phyloP scores from a whole-genome alignment of 345 rosid species.

The Citrus inodora region DNA sequence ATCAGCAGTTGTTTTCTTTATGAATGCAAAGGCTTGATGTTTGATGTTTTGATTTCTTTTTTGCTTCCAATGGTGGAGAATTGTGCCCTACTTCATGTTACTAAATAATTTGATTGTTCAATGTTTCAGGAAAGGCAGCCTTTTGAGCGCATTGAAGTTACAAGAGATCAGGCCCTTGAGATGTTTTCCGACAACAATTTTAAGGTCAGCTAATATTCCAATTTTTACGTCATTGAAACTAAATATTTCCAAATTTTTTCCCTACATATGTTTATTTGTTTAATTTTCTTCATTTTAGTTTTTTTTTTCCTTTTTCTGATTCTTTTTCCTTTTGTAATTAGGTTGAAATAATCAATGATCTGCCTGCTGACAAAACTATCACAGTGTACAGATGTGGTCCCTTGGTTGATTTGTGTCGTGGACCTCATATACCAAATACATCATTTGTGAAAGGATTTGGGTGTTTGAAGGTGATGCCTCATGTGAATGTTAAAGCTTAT shows the following conservation, averaged over 20 bases:
- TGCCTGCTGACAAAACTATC: slow-evolving; percentile 87
- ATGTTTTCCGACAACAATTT: slow-evolving; percentile 86
- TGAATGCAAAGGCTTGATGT: neutral
- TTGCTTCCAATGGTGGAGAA: neutral
- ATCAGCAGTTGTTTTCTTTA: neutral
- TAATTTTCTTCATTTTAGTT: slow-evolving; percentile 11
- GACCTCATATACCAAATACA: slow-evolving; percentile 98
- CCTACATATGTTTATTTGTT: neutral
- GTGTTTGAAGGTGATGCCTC: slow-evolving; percentile 69
- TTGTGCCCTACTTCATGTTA: neutral
- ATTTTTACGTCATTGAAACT: neutral
- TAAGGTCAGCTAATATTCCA: slow-evolving; percentile 51
- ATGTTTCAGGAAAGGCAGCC: slow-evolving; percentile 74
- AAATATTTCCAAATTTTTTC: neutral
- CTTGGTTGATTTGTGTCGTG: slow-evolving; percentile 94
- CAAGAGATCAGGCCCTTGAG: slow-evolving; percentile 83
- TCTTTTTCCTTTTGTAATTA: slow-evolving; percentile 30
- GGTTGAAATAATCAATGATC: slow-evolving; percentile 87
- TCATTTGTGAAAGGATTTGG: slow-evolving; percentile 93
- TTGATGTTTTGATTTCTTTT: slow-evolving; percentile 1
- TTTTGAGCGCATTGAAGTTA: slow-evolving; percentile 95
- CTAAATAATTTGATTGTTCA: neutral
- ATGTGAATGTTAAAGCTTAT: slow-evolving; percentile 6
- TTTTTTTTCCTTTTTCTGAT: neutral
- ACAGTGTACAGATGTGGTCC: slow-evolving; percentile 98